Percentiles rank a stretch among this genome's conserved stretches.
These are phyloP conservation scores for Chlamydomonas sp. DNA, from an alignment of 139 green algal genomes.

Conservation along the genomic window DNA sequence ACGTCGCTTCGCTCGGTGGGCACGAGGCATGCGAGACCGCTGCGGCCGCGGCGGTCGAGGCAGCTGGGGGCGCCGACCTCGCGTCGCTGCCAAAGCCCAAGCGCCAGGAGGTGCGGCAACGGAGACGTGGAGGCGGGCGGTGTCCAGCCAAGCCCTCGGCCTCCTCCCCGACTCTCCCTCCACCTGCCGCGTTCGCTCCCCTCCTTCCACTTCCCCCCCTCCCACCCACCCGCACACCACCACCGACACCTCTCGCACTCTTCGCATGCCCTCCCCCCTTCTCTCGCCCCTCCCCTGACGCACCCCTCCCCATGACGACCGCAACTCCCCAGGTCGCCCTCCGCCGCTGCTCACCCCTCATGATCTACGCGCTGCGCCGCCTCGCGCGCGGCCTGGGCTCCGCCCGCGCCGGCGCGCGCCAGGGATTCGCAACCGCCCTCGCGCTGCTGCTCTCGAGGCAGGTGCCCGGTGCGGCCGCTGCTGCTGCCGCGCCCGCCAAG, in stretches of 20 bases:
- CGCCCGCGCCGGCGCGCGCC: constrained; percentile 54
- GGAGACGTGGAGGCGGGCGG: constrained; percentile 48
- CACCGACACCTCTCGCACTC: not conserved
- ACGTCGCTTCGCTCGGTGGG: constrained; percentile 12
- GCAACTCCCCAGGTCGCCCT: not conserved
- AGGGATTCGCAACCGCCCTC: constrained; percentile 74
- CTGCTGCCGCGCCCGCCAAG: not conserved
- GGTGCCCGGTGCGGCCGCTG: not conserved
- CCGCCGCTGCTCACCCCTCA: not conserved
- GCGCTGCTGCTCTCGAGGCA: constrained; percentile 28
- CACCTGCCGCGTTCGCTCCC: too few relatives aligned
- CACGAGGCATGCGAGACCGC: not conserved
- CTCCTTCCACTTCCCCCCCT: too few relatives aligned
- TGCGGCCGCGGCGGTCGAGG: not conserved
- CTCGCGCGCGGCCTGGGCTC: constrained; percentile 62
- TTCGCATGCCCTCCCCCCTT: not conserved
- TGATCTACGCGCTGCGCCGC: constrained; percentile 58
- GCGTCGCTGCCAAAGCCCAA: constrained; percentile 1
- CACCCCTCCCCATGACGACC: not conserved
- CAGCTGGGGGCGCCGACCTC: too few relatives aligned
- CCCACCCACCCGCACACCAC: too few relatives aligned
- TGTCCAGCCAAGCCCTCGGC: constrained; percentile 10
- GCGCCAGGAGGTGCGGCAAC: constrained; percentile 32
- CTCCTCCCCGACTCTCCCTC: not conserved
- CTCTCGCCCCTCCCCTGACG: not conserved